Evolutionary conservation across 2,329 filamentous ascomycete species (phyloP).

Genomic region (Macrophomina pseudophaseolina): DNA sequence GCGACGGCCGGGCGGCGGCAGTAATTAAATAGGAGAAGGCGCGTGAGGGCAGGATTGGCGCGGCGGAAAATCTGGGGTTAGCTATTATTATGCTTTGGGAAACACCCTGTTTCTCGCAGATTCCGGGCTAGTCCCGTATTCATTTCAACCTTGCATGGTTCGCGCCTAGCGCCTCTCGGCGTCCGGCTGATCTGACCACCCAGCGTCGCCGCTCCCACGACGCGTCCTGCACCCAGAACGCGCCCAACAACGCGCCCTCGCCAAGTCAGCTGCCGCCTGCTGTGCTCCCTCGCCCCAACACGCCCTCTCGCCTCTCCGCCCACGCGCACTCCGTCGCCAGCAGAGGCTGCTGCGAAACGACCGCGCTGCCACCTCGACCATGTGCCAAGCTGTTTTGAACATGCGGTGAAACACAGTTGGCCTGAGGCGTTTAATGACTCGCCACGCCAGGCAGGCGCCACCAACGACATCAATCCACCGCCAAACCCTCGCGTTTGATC

Average conservation of each 20-base stretch:
- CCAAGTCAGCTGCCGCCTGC: constrained; percentile 14
- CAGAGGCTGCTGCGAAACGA: not conserved
- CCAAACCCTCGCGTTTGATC: constrained; percentile 11
- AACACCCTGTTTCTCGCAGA: constrained; percentile 20
- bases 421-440: constrained; percentile 23
- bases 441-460: constrained; percentile 19
- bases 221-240: not conserved
- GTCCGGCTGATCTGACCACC: constrained; percentile 15
- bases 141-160: constrained; percentile 17
- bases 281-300: not conserved
- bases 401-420: constrained; percentile 20
- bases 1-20: constrained; percentile 13
- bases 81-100: constrained; percentile 28
- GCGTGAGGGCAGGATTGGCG: constrained; percentile 27
- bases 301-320: not conserved
- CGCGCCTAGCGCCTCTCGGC: constrained; percentile 15
- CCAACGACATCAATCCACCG: constrained; percentile 10
- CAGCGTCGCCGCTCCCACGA: constrained; percentile 5
- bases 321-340: not conserved
- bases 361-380: not conserved
- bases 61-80: constrained; percentile 27
- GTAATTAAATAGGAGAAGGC: constrained; percentile 31
- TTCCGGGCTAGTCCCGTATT: constrained; percentile 24
- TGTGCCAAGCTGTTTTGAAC: constrained; percentile 6
- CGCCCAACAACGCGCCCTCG: constrained; percentile 4